Conservation (phyloP, 2,329 filamentous ascomycete species). For the Knufia petricola region DNA sequence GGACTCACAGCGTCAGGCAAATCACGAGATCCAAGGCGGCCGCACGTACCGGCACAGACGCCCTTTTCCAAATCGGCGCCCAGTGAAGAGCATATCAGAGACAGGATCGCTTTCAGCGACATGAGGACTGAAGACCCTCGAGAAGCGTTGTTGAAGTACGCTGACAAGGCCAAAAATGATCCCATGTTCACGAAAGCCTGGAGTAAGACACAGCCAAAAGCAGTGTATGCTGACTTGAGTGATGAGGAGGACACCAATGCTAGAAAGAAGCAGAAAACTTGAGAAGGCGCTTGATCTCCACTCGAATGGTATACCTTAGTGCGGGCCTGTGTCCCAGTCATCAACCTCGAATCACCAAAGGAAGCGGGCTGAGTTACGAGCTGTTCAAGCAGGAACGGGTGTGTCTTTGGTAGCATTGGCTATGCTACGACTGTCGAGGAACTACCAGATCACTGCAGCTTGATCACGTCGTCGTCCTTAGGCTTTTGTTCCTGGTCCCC, state of each 20-base stretch:
- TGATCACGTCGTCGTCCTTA: neutral
- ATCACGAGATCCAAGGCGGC: constrained; percentile 68
- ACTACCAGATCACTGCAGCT: neutral
- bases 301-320: too few species aligned
- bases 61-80: constrained; percentile 86
- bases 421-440: too few species aligned
- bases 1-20: constrained; percentile 71
- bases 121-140: constrained; percentile 96
- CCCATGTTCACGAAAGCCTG: constrained; percentile 92
- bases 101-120: constrained; percentile 77
- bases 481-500: neutral
- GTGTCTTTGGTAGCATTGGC: too few species aligned
- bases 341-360: too few species aligned
- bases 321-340: too few species aligned
- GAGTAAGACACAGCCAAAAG: constrained; percentile 82
- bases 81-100: constrained; percentile 77
- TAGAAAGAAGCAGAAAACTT: constrained; percentile 45
- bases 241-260: constrained; percentile 58
- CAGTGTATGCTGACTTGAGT: constrained; percentile 80
- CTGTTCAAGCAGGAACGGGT: too few species aligned
- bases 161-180: constrained; percentile 82
- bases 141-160: constrained; percentile 90
- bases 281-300: constrained; percentile 9
- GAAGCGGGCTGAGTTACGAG: too few species aligned
- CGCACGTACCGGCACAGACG: constrained; percentile 74